Conservation (phyloP, 345 rosid species). For the Fremontodendron californicum region DNA sequence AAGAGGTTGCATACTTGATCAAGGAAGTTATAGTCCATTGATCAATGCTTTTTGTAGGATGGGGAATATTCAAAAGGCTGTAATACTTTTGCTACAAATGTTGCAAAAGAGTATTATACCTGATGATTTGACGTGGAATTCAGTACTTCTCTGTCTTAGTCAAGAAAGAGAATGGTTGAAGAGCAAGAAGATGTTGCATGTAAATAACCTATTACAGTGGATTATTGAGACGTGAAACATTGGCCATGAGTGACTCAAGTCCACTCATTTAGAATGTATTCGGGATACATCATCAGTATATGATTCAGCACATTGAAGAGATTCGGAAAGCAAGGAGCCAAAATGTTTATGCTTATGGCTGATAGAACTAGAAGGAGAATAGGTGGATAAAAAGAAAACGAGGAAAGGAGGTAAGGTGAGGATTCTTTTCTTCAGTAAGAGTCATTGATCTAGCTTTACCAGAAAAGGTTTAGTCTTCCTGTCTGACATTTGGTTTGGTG, state of each 20-base stretch:
- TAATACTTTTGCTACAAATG: slow-evolving; percentile 45
- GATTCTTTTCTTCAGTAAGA: no score
- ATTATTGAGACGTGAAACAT: neutral
- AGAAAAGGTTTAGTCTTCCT: neutral
- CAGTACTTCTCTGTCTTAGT: slow-evolving; percentile 43
- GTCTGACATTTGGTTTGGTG: neutral
- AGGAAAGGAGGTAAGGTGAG: neutral
- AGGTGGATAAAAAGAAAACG: neutral
- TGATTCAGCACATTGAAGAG: neutral
- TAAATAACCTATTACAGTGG: slow-evolving; percentile 18
- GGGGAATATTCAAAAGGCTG: slow-evolving; percentile 13
- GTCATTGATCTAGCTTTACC: neutral
- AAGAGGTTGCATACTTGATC: no score
- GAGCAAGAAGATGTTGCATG: slow-evolving; percentile 16
- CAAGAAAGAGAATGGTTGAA: slow-evolving; percentile 29
- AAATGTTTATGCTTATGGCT: neutral
- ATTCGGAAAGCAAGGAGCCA: neutral
- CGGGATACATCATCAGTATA: neutral
- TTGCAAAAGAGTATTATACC: slow-evolving; percentile 52
- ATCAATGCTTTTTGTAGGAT: slow-evolving; percentile 36
- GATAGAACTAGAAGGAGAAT: neutral
- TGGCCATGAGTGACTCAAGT: neutral
- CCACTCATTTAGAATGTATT: neutral
- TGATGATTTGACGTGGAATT: slow-evolving; percentile 48
- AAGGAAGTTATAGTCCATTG: neutral